Conservation (phyloP, 129 eudicot genomes). For the Flaveria trinervia region DNA sequence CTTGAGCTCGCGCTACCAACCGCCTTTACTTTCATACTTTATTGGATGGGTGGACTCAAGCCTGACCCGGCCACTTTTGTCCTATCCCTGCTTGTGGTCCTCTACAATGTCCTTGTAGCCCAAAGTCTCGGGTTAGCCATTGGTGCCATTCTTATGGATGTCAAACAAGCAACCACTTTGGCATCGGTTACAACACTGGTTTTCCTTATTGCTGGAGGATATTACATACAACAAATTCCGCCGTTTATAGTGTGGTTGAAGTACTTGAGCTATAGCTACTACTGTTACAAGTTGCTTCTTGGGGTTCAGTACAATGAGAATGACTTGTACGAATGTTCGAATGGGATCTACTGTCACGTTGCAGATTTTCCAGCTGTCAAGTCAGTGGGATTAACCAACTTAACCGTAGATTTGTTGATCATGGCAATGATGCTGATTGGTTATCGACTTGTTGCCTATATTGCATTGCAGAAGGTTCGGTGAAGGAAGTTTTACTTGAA, state of each 20-base stretch:
- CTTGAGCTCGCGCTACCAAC: conserved; percentile 93
- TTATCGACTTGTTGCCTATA: conserved; percentile 81
- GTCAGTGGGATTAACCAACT: conserved; percentile 64
- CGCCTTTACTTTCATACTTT: conserved; percentile 86
- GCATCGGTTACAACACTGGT: conserved; percentile 94
- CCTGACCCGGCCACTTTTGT: conserved; percentile 72
- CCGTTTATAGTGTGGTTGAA: conserved; percentile 90
- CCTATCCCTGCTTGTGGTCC: conserved; percentile 87
- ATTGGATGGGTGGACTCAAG: conserved; percentile 99
- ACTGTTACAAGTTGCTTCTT: conserved; percentile 88
- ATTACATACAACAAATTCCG: conserved; percentile 87
- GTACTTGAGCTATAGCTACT: conserved; percentile 97
- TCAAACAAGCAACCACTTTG: conserved; percentile 92
- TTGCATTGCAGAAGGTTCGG: conserved; percentile 76
- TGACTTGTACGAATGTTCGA: conserved; percentile 76
- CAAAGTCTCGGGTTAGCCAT: conserved; percentile 91
- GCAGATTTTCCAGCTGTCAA: conserved; percentile 79
- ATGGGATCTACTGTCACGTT: conserved; percentile 70
- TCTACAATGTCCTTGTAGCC: conserved; percentile 87
- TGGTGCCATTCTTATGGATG: conserved; percentile 96
- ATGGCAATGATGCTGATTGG: conserved; percentile 89
- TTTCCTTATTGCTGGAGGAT: conserved; percentile 96
- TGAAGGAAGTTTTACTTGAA: conserved; percentile 35
- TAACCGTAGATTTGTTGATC: conserved; percentile 62
- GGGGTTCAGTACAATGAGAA: conserved; percentile 79